Percentiles rank a stretch among this genome's conserved stretches.
Conservation (phyloP, 768 basidiomycete species). For the Collybia mongolica region DNA sequence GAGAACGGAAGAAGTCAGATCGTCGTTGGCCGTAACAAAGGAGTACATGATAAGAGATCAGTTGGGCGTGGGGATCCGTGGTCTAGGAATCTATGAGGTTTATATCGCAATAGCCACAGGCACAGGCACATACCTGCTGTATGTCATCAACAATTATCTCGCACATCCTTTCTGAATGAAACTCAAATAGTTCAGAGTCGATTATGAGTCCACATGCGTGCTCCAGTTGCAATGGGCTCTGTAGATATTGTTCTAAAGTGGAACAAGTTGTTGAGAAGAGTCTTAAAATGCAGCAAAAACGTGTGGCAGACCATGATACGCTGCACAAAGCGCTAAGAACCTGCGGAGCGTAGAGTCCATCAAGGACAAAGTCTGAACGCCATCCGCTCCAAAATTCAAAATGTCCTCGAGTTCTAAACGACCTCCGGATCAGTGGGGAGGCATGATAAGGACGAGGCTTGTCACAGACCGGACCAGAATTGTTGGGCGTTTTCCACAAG, state of each 20-base stretch:
- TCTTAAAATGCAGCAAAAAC: neutral
- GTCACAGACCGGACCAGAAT: constrained; percentile 81
- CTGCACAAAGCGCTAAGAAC: constrained; percentile 76
- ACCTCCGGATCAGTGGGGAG: constrained; percentile 1
- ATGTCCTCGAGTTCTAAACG: constrained; percentile 83
- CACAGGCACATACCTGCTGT: constrained; percentile 48
- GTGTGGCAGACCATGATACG: constrained; percentile 74
- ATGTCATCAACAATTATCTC: constrained; percentile 73
- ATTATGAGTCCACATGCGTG: constrained; percentile 78
- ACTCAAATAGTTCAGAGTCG: constrained; percentile 83
- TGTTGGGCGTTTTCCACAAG: constrained; percentile 81
- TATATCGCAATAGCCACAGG: constrained; percentile 7
- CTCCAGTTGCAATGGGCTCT: constrained; percentile 79
- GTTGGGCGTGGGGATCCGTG: constrained; percentile 82
- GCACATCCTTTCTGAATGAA: constrained; percentile 91
- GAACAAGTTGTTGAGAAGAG: constrained; percentile 2
- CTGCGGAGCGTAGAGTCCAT: constrained; percentile 79
- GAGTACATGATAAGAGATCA: constrained; percentile 78
- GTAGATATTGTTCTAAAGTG: constrained; percentile 73
- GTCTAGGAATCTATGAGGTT: constrained; percentile 40
- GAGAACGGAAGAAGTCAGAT: constrained; percentile 69
- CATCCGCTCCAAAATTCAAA: constrained; percentile 61
- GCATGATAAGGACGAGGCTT: neutral
- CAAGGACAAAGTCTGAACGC: constrained; percentile 61
- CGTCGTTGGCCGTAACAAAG: constrained; percentile 72